phyloP scores from a whole-genome alignment of 2,329 filamentous ascomycete genomes.

The Grosmannia serpens region DNA sequence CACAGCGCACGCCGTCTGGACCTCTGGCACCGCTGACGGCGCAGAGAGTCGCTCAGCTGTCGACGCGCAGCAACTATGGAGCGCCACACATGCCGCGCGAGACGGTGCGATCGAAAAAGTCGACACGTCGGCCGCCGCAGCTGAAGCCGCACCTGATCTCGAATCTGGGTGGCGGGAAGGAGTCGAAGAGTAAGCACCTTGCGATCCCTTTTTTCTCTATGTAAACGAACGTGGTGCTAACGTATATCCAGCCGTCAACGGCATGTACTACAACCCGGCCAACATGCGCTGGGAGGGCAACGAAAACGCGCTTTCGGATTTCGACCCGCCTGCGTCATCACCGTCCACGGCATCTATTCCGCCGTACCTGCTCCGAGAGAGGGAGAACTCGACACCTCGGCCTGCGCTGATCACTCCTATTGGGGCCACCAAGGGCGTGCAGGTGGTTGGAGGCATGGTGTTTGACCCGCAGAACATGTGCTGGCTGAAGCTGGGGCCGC shows the following conservation, averaged over 20 bases:
- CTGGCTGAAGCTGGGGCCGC: conserved; percentile 69
- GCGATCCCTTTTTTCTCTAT: neutral
- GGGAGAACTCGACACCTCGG: conserved; percentile 47
- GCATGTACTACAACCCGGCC: conserved; percentile 88
- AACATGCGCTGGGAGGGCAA: conserved; percentile 94
- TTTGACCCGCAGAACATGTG: conserved; percentile 97
- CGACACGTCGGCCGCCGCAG: conserved; percentile 41
- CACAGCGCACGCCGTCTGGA: conserved; percentile 44
- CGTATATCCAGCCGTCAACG: conserved; percentile 58
- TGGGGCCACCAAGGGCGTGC: conserved; percentile 70
- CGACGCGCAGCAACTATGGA: conserved; percentile 35
- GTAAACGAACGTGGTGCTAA: neutral
- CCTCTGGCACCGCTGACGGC: conserved; percentile 42
- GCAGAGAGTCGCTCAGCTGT: conserved; percentile 43
- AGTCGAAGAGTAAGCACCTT: conserved; percentile 62
- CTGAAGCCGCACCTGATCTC: conserved; percentile 81
- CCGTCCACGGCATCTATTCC: conserved; percentile 38
- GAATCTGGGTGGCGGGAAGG: conserved; percentile 62
- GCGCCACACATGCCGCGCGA: conserved; percentile 20
- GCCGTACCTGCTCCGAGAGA: conserved; percentile 36
- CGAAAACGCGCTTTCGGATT: conserved; percentile 69
- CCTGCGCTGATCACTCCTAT: conserved; percentile 87
- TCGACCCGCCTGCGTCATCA: conserved; percentile 53
- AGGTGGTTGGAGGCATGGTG: conserved; percentile 95
- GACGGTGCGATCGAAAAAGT: conserved; percentile 42